phyloP scores from a whole-genome alignment of 1,139 yeast species.

The Saccharomycopsis hybrid region DNA sequence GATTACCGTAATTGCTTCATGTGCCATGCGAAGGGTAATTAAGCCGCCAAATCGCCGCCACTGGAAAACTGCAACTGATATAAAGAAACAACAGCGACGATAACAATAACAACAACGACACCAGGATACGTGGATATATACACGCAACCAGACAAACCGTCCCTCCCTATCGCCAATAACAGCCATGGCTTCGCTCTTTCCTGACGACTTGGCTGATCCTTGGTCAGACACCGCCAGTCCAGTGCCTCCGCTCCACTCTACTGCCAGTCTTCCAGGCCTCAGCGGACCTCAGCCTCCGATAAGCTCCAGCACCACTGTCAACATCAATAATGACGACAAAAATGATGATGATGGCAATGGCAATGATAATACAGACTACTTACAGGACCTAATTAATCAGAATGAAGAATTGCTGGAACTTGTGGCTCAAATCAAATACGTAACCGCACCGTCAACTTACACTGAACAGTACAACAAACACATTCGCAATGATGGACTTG shows the following conservation, averaged over 20 bases:
- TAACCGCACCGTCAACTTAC: conserved; percentile 19
- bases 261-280: background rate
- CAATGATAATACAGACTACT: conserved; percentile 2
- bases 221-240: conserved; percentile 13
- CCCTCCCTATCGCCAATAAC: background rate
- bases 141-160: background rate
- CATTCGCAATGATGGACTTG: conserved; percentile 13
- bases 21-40: too few species aligned
- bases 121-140: too few species aligned
- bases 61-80: too few species aligned
- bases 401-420: conserved; percentile 14
- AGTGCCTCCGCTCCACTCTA: background rate
- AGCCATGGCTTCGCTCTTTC: conserved; percentile 8
- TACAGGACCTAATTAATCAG: conserved; percentile 9
- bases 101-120: too few species aligned
- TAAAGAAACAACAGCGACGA: too few species aligned
- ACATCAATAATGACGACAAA: background rate
- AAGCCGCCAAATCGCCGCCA: too few species aligned
- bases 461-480: conserved; percentile 3
- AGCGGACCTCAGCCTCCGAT: background rate
- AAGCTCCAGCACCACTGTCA: conserved; percentile 1
- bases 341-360: background rate
- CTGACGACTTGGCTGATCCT: conserved; percentile 19
- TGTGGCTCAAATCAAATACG: conserved; percentile 12
- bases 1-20: too few species aligned